A percentile compares a stretch with the other conserved stretches of the same genome.
Evolutionary conservation across 495 filamentous ascomycete genomes (phyloP).

Genomic region (Daldinia decipiens): DNA sequence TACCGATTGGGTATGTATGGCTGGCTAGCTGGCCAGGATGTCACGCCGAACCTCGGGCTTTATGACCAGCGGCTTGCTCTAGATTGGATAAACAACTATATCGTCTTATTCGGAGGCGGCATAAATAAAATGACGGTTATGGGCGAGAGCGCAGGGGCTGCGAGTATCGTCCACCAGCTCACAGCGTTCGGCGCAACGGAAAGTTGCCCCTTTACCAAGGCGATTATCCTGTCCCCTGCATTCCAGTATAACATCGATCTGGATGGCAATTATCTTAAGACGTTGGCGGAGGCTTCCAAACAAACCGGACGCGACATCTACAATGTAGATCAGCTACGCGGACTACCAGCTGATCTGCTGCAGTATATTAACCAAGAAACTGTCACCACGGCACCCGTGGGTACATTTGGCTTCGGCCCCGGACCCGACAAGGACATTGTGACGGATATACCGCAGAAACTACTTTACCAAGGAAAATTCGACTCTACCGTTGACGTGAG

Average conservation of each 20-base stretch:
- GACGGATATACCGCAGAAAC: slow-evolving; percentile 62
- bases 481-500: slow-evolving; percentile 65
- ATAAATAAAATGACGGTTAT: slow-evolving; percentile 67
- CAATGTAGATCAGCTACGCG: slow-evolving; percentile 60
- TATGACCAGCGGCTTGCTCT: slow-evolving; percentile 72
- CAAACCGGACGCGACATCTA: slow-evolving; percentile 39
- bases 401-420: slow-evolving; percentile 65
- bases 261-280: slow-evolving; percentile 32
- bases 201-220: slow-evolving; percentile 40
- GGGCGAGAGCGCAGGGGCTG: slow-evolving; percentile 69
- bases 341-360: slow-evolving; percentile 58
- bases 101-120: slow-evolving; percentile 72
- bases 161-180: slow-evolving; percentile 68
- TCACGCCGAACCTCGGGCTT: slow-evolving; percentile 69
- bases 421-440: slow-evolving; percentile 69
- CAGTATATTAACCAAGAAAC: slow-evolving; percentile 63
- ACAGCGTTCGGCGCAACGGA: slow-evolving; percentile 61
- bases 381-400: slow-evolving; percentile 57
- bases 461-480: slow-evolving; percentile 67
- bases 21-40: slow-evolving; percentile 64
- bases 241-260: slow-evolving; percentile 37
- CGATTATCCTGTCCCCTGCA: slow-evolving; percentile 47
- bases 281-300: slow-evolving; percentile 18
- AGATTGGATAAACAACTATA: slow-evolving; percentile 73
- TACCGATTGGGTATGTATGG: slow-evolving; percentile 74